These are phyloP conservation scores for Fusarium cicatricum DNA, from an alignment of 2,329 filamentous ascomycete species.

Conservation along the genomic window DNA sequence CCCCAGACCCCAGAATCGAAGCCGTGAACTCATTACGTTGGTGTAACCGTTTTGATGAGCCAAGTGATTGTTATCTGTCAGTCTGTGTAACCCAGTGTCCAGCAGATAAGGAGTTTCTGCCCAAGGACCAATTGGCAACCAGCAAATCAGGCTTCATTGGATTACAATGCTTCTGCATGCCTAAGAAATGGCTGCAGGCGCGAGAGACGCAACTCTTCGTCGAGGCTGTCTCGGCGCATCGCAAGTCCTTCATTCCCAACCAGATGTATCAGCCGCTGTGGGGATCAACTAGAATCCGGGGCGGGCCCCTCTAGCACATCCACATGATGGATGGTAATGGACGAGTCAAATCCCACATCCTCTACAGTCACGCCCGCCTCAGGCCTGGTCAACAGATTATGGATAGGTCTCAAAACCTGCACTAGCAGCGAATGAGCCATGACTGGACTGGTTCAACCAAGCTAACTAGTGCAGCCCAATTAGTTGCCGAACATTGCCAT, in stretches of 20 bases:
- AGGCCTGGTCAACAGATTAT: not conserved
- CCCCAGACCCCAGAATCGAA: conserved; percentile 8
- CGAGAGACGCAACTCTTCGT: conserved; percentile 22
- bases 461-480: conserved; percentile 6
- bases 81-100: conserved; percentile 12
- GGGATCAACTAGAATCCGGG: conserved; percentile 37
- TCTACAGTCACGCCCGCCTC: too few relatives aligned
- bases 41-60: conserved; percentile 30
- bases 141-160: conserved; percentile 25
- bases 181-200: conserved; percentile 27
- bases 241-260: conserved; percentile 18
- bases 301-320: conserved; percentile 15
- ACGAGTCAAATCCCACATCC: conserved; percentile 7
- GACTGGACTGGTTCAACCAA: conserved; percentile 2
- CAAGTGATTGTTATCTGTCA: conserved; percentile 10
- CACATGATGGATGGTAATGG: not conserved
- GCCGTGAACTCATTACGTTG: conserved; percentile 27
- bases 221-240: conserved; percentile 18
- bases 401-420: not conserved
- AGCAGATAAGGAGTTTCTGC: conserved; percentile 31
- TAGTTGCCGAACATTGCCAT: not conserved
- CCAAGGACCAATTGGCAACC: conserved; percentile 11
- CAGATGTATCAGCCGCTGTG: conserved; percentile 40
- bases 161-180: conserved; percentile 28
- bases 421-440: conserved; percentile 3